Evolutionary conservation across 805 yeast species (phyloP).

Genomic region (Cyberlindnera meyerae): DNA sequence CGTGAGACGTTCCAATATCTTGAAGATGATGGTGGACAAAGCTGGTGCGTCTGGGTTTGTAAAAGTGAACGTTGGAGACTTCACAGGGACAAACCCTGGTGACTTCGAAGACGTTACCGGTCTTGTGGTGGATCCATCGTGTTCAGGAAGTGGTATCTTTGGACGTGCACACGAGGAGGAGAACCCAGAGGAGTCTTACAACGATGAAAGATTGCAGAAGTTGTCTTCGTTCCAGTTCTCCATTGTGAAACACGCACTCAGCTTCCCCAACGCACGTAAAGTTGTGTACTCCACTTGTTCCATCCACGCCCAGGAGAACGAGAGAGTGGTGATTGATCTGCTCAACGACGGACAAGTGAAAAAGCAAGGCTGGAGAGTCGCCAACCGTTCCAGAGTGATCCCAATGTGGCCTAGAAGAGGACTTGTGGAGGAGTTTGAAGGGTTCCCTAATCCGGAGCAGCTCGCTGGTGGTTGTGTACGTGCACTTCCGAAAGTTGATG

Average conservation of each 20-base stretch:
- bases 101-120: conserved; percentile 69
- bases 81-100: conserved; percentile 38
- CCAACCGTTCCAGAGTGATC: conserved; percentile 53
- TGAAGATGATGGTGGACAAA: conserved; percentile 69
- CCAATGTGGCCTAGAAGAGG: conserved; percentile 91
- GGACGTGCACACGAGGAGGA: conserved; percentile 53
- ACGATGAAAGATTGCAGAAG: conserved; percentile 56
- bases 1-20: conserved; percentile 58
- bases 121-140: conserved; percentile 89
- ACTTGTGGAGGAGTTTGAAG: conserved; percentile 54
- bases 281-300: conserved; percentile 96
- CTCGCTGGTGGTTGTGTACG: conserved; percentile 86
- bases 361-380: conserved; percentile 69
- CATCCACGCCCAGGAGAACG: conserved; percentile 89
- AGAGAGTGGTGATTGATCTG: conserved; percentile 79
- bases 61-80: conserved; percentile 48
- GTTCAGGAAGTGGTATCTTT: conserved; percentile 96
- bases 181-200: conserved; percentile 36
- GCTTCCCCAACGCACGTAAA: conserved; percentile 68
- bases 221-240: conserved; percentile 83
- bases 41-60: conserved; percentile 58
- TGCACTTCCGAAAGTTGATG: conserved; percentile 81
- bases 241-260: conserved; percentile 83
- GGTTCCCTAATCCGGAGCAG: conserved; percentile 42
- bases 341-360: conserved; percentile 62